phyloP scores from a whole-genome alignment of 768 basidiomycete genomes.

The Neoboletus brunneissimus region DNA sequence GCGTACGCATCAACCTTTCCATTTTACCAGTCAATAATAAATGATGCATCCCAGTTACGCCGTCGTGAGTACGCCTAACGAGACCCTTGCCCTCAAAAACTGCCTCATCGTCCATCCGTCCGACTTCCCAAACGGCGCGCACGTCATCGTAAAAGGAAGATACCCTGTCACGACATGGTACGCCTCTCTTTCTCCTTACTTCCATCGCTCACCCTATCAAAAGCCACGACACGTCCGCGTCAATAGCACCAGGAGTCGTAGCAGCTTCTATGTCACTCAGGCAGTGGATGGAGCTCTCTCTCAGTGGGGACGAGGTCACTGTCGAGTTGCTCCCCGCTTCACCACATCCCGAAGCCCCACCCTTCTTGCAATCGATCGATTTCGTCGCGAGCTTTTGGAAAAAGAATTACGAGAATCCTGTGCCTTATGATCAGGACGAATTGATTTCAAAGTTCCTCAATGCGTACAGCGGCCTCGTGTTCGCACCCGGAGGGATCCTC shows the following conservation, averaged over 20 bases:
- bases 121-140: constrained; percentile 72
- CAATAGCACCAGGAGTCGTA: constrained; percentile 62
- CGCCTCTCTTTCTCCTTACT: constrained; percentile 18
- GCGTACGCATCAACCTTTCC: constrained; percentile 14
- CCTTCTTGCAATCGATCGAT: constrained; percentile 76
- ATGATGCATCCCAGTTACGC: constrained; percentile 38
- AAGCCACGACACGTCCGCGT: constrained; percentile 79
- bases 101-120: constrained; percentile 74
- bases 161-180: constrained; percentile 77
- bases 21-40: neutral
- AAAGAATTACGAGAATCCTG: constrained; percentile 50
- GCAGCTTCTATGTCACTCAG: constrained; percentile 79
- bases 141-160: constrained; percentile 70
- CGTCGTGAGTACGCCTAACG: constrained; percentile 61
- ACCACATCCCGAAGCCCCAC: constrained; percentile 49
- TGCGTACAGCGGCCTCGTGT: constrained; percentile 69
- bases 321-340: constrained; percentile 56
- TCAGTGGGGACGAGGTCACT: constrained; percentile 71
- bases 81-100: constrained; percentile 73
- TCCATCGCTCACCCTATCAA: constrained; percentile 27
- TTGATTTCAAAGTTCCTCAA: constrained; percentile 72
- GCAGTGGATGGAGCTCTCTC: constrained; percentile 86
- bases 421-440: constrained; percentile 86
- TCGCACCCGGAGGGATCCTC: constrained; percentile 66
- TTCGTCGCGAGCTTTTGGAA: constrained; percentile 71